Evolutionary conservation across 345 rosid species (phyloP), one percentile per base, ranked within the genome.

Genomic region (Aquilaria yunnanensis): DNA sequence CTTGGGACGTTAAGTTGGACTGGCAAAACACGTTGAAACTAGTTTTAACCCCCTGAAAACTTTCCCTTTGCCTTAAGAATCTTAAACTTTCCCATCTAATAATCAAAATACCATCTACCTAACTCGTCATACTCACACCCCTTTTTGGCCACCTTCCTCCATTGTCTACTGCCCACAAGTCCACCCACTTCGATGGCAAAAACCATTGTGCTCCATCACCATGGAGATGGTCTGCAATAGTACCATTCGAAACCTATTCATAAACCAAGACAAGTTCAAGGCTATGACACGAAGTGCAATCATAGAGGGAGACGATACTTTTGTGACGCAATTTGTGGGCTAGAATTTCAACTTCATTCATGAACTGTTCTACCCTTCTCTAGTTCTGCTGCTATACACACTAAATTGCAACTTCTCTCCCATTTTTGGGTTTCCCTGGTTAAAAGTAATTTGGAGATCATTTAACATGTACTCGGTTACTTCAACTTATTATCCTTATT

Each of bases 381-480:
- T 60, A 69, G 57, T 82, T 87, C 68, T 71, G 83, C 69, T 87
- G 82, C 8, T 78, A 77, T 6, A 87, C 75, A 47, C 90, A 79
- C 77, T 87, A 84, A 63, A 87, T 82, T 23, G 90, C 90, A 59
- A 84, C 94, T 72, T 84, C 90, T 32, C 88, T 66, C 33, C 90
- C 94, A 60, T 87, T 86, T 54, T 54, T 74, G 33, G 82, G 79
- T 67, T 78, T 84, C 14, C 87, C 92, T 86, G 67, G 63, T 60
- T 63, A 6, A 67, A 45, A 13, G 50, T 9, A 57, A 13, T 47
- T 49, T 12, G 10, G 14, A 29, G 8, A 9, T 14, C 9, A 65
- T 53, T 61, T 23, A 61, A 32, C 67, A 54, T 67, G 30, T 57
- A 32, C 14, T 29, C 29, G 5, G 14, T 54, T 32, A 23, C 62